These are phyloP conservation scores for Talaromyces nanjingensis DNA, from an alignment of 495 filamentous ascomycete species.

Conservation along the genomic window DNA sequence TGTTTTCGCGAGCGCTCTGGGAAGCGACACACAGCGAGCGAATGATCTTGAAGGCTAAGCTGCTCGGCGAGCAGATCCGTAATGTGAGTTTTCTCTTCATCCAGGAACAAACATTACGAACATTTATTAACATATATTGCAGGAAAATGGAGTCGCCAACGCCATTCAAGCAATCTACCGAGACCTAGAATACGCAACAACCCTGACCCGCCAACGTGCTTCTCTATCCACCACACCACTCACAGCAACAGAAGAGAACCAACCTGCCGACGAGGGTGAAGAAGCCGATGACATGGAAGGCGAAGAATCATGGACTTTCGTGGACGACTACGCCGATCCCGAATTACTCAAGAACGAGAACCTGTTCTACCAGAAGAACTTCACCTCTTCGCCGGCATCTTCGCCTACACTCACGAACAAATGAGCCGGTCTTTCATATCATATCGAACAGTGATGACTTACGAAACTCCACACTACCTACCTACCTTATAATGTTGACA, in stretches of 20 bases:
- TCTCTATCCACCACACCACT: constrained; percentile 35
- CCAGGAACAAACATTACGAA: background rate
- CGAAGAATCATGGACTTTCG: constrained; percentile 68
- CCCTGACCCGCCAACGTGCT: constrained; percentile 61
- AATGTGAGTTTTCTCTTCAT: constrained; percentile 47
- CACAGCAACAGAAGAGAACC: constrained; percentile 23
- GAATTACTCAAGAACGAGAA: constrained; percentile 36
- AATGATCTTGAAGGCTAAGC: constrained; percentile 79
- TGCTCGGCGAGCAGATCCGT: constrained; percentile 79
- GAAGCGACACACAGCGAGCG: constrained; percentile 79
- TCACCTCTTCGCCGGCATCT: background rate
- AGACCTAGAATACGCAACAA: constrained; percentile 92
- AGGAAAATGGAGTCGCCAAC: constrained; percentile 84
- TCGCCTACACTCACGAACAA: background rate
- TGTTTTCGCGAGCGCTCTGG: constrained; percentile 85
- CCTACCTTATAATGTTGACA: background rate
- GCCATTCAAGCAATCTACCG: constrained; percentile 93
- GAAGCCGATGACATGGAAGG: constrained; percentile 48
- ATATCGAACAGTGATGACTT: background rate
- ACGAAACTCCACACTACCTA: background rate
- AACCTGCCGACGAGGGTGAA: constrained; percentile 25
- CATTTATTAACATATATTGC: constrained; percentile 7
- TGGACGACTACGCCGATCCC: constrained; percentile 58
- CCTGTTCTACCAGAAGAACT: constrained; percentile 11
- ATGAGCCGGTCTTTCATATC: background rate